Conservation (phyloP, 208 protist species). For the Crithidia sp. region DNA sequence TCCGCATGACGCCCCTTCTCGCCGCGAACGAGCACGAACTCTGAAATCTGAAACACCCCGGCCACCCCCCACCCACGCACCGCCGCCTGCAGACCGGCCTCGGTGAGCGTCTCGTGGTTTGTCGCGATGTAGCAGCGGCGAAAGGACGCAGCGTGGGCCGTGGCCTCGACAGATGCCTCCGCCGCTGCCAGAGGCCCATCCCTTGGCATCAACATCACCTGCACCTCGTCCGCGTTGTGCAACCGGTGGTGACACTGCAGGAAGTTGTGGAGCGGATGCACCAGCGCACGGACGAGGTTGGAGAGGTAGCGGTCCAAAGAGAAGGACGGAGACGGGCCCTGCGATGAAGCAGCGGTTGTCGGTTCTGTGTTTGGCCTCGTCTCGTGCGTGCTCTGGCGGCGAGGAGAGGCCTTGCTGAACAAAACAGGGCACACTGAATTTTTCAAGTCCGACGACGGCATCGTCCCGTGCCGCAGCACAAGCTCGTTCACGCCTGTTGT, state of each 20-base stretch:
- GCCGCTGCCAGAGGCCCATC: slow-evolving; percentile 34
- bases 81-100: slow-evolving; percentile 24
- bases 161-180: slow-evolving; percentile 2
- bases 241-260: slow-evolving; percentile 46
- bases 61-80: slow-evolving; percentile 36
- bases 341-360: slow-evolving; percentile 3
- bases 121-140: slow-evolving; percentile 55
- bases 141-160: background rate
- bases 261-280: slow-evolving; percentile 60
- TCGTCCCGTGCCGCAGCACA: slow-evolving; percentile 10
- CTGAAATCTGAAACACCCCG: slow-evolving; percentile 45
- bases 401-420: background rate
- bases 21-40: slow-evolving; percentile 39
- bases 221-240: slow-evolving; percentile 64
- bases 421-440: background rate
- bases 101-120: slow-evolving; percentile 51
- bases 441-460: slow-evolving; percentile 2
- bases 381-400: background rate
- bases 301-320: slow-evolving; percentile 43
- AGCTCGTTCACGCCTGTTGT: slow-evolving; percentile 11
- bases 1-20: slow-evolving; percentile 47
- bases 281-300: slow-evolving; percentile 45
- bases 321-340: slow-evolving; percentile 12
- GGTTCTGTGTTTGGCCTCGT: slow-evolving; percentile 7
- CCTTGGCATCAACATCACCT: slow-evolving; percentile 56